These are phyloP conservation scores for Neofusicoccum ribis DNA, from an alignment of 2,329 filamentous ascomycete species.

Conservation along the genomic window DNA sequence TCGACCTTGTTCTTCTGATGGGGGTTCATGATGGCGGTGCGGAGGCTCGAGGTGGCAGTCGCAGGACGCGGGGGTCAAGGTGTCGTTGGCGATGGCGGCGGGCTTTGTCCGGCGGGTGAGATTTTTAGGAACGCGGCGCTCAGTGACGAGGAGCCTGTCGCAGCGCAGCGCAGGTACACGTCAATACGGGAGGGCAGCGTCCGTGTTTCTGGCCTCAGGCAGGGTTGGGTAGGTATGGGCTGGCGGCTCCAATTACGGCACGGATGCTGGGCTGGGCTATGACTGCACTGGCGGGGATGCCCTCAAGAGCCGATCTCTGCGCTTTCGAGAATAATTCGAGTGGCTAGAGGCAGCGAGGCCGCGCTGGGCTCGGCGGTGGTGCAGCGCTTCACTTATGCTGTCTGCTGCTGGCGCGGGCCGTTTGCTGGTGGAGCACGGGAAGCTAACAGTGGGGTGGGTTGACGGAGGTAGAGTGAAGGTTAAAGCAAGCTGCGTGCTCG, in stretches of 20 bases:
- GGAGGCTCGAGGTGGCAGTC: neutral
- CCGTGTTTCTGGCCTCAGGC: constrained; percentile 34
- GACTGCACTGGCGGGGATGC: constrained; percentile 14
- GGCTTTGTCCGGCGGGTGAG: constrained; percentile 15
- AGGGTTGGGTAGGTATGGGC: constrained; percentile 22
- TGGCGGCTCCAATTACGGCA: constrained; percentile 9
- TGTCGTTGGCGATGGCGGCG: neutral
- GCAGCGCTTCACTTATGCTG: constrained; percentile 6
- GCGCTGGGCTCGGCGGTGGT: constrained; percentile 1
- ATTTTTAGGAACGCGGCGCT: neutral
- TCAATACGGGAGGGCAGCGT: constrained; percentile 17
- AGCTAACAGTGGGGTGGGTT: constrained; percentile 20
- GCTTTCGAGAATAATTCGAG: constrained; percentile 10
- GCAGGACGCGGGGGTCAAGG: constrained; percentile 13
- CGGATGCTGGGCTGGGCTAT: constrained; percentile 11
- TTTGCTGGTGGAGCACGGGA: constrained; percentile 16
- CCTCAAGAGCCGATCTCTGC: constrained; percentile 17
- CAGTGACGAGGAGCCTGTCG: constrained; percentile 5
- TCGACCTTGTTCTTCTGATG: constrained; percentile 99
- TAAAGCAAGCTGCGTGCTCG: neutral
- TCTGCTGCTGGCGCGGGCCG: constrained; percentile 16
- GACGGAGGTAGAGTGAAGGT: constrained; percentile 10
- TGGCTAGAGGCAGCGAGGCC: constrained; percentile 4
- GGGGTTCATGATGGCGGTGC: constrained; percentile 71
- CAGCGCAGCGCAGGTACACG: constrained; percentile 18